phyloP scores from a whole-genome alignment of 768 basidiomycete genomes.

The Tricholoma sp. region DNA sequence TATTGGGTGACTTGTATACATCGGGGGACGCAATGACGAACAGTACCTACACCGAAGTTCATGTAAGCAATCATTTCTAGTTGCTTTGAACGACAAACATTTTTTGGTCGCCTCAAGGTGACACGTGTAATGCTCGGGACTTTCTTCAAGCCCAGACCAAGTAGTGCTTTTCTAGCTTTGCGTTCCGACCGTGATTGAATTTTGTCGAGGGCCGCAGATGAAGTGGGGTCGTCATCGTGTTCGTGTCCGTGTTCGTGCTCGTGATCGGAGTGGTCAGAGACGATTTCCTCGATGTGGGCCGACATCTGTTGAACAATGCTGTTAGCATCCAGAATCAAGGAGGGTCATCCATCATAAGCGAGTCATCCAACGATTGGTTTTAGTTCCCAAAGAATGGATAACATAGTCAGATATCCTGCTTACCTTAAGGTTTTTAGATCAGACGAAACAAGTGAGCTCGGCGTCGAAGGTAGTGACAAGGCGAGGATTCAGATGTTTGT shows the following conservation, averaged over 20 bases:
- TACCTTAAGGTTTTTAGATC: slow-evolving; percentile 24
- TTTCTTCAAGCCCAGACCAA: slow-evolving; percentile 87
- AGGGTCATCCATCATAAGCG: slow-evolving; percentile 29
- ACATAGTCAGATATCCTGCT: slow-evolving; percentile 7
- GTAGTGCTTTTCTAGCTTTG: slow-evolving; percentile 91
- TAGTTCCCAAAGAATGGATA: neutral
- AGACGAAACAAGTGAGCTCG: slow-evolving; percentile 27
- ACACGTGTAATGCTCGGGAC: slow-evolving; percentile 93
- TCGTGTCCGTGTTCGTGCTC: slow-evolving; percentile 48
- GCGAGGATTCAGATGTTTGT: slow-evolving; percentile 24
- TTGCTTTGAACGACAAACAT: slow-evolving; percentile 43
- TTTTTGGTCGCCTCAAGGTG: slow-evolving; percentile 91
- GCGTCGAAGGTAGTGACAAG: slow-evolving; percentile 31
- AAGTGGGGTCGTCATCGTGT: slow-evolving; percentile 79
- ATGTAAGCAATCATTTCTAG: neutral
- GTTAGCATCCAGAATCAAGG: slow-evolving; percentile 25
- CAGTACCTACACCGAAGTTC: slow-evolving; percentile 52
- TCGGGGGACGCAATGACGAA: slow-evolving; percentile 93
- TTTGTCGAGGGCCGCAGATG: slow-evolving; percentile 82
- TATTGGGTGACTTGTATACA: slow-evolving; percentile 96
- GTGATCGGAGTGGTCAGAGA: slow-evolving; percentile 72
- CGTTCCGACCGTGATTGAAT: slow-evolving; percentile 93
- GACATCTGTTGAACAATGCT: slow-evolving; percentile 52
- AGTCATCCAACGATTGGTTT: slow-evolving; percentile 2
- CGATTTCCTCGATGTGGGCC: slow-evolving; percentile 79